Evolutionary conservation across 495 filamentous ascomycete genomes (phyloP).

Genomic region (Xylona heveae): DNA sequence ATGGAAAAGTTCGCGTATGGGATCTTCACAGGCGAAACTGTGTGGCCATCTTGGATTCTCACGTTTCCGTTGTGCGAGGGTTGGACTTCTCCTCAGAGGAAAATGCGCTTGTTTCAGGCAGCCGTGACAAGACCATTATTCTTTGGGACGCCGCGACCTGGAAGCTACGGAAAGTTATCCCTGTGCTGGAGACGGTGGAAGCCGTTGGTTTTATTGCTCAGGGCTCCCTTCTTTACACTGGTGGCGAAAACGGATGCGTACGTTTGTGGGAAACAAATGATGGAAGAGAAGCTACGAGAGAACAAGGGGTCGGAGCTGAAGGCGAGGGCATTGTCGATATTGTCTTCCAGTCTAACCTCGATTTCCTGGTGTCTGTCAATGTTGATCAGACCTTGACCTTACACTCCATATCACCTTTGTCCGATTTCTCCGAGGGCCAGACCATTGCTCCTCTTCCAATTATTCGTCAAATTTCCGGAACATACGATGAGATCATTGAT

Average conservation of each 20-base stretch:
- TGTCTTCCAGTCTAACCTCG: constrained; percentile 34
- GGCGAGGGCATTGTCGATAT: constrained; percentile 57
- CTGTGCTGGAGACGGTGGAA: constrained; percentile 71
- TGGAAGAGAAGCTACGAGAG: constrained; percentile 57
- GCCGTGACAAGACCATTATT: constrained; percentile 83
- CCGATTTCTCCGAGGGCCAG: constrained; percentile 17
- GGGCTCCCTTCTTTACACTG: constrained; percentile 53
- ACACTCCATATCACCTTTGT: constrained; percentile 28
- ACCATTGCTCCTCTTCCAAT: constrained; percentile 24
- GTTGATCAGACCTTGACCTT: constrained; percentile 69
- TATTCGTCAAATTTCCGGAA: constrained; percentile 66
- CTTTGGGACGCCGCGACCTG: constrained; percentile 73
- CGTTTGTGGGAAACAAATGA: constrained; percentile 61
- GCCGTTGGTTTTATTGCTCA: constrained; percentile 55
- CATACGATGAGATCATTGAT: constrained; percentile 94
- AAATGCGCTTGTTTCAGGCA: constrained; percentile 64
- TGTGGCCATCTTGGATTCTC: constrained; percentile 62
- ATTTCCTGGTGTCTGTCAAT: constrained; percentile 64
- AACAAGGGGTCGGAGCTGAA: constrained; percentile 42
- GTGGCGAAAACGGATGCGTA: constrained; percentile 64
- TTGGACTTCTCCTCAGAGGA: constrained; percentile 58
- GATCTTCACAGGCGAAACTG: constrained; percentile 68
- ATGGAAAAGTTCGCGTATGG: constrained; percentile 80
- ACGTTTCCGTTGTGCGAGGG: constrained; percentile 76
- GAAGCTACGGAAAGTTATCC: constrained; percentile 65